phyloP scores from a whole-genome alignment of 352 stramenopile species.

The Phytophthora hybrid region DNA sequence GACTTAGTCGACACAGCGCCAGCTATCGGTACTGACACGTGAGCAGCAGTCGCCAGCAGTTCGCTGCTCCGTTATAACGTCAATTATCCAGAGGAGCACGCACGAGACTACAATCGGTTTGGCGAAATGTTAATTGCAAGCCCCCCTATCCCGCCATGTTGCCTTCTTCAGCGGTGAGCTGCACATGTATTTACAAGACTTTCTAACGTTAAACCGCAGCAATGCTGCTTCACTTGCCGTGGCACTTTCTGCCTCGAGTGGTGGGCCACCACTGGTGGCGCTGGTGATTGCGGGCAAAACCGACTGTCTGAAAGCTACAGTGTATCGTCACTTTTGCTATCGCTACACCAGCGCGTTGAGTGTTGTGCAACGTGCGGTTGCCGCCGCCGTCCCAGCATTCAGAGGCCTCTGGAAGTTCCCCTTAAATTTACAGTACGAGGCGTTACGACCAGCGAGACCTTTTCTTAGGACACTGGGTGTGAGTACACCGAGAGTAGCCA shows the following conservation, averaged over 20 bases:
- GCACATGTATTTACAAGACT: no score
- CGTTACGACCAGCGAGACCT: constrained; percentile 25
- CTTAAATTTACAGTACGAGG: constrained; percentile 20
- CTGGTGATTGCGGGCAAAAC: background rate
- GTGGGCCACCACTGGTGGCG: no score
- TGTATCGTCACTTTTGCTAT: background rate
- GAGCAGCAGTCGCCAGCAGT: no score
- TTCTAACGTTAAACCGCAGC: no score
- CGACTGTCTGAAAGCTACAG: background rate
- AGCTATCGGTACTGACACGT: background rate
- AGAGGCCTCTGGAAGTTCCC: background rate
- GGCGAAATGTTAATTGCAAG: constrained; percentile 30
- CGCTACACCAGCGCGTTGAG: background rate
- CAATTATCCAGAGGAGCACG: constrained; percentile 13
- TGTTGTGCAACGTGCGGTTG: background rate
- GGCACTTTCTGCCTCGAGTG: background rate
- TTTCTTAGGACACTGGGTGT: no score
- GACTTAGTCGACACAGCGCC: background rate
- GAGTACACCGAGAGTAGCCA: no score
- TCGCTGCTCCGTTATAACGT: no score
- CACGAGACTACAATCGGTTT: background rate
- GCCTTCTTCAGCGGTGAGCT: background rate
- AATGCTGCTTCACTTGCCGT: no score
- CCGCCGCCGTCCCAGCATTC: no score
- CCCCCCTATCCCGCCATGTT: constrained; percentile 7